Conservation (phyloP, 345 rosid genomes). For the Camelina neglecta region DNA sequence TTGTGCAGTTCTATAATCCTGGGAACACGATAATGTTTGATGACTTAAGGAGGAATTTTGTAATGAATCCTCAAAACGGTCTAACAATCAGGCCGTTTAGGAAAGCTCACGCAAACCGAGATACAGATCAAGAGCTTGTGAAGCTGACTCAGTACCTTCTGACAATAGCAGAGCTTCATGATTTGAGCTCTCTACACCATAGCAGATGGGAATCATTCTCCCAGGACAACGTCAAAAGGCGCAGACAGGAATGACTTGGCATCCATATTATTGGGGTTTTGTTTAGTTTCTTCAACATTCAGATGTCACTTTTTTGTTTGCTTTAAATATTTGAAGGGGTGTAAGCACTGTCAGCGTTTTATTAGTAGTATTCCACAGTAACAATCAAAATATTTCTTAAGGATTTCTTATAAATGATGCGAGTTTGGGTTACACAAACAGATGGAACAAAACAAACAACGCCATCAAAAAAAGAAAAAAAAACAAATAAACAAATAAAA, state of each 20-base stretch:
- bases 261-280: neutral
- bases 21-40: conserved; percentile 98
- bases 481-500: neutral
- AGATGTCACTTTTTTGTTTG: neutral
- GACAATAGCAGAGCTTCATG: conserved; percentile 83
- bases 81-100: conserved; percentile 78
- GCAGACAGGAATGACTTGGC: conserved; percentile 58
- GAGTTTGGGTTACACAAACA: conserved; percentile 28
- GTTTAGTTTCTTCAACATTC: neutral
- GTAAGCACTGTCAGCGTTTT: too few species aligned
- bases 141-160: conserved; percentile 87
- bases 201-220: conserved; percentile 69
- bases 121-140: conserved; percentile 82
- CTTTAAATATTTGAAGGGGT: neutral
- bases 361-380: neutral
- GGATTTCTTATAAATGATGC: neutral
- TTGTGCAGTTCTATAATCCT: conserved; percentile 70
- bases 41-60: conserved; percentile 83
- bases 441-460: conserved; percentile 4
- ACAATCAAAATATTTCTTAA: conserved; percentile 3
- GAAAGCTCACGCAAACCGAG: conserved; percentile 89
- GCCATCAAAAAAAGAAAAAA: too few species aligned
- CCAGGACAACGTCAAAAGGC: conserved; percentile 70
- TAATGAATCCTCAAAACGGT: conserved; percentile 96
- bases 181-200: conserved; percentile 78